These are phyloP conservation scores for Peziza echinospora DNA, from an alignment of 495 filamentous ascomycete genomes.

Conservation along the genomic window DNA sequence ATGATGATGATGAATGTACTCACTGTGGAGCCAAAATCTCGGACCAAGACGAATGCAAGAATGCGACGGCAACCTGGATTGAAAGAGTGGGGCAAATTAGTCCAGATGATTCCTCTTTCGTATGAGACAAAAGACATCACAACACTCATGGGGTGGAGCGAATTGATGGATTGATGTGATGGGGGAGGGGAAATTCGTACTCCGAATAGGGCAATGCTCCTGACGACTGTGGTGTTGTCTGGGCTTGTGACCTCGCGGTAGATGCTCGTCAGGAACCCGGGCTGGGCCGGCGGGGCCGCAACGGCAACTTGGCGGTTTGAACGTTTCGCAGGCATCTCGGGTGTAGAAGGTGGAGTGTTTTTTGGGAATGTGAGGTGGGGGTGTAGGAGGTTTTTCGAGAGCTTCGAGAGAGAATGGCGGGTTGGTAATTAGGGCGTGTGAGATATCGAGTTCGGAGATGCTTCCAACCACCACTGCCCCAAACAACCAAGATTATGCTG, in stretches of 20 bases:
- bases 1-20: constrained; percentile 17
- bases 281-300: constrained; percentile 16
- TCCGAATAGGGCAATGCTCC: constrained; percentile 48
- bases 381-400: neutral
- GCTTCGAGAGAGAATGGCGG: neutral
- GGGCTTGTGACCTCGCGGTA: constrained; percentile 45
- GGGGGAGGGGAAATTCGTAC: constrained; percentile 28
- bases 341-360: neutral
- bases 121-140: neutral
- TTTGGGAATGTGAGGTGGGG: neutral
- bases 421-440: no score
- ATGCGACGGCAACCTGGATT: constrained; percentile 44
- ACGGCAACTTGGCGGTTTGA: constrained; percentile 3
- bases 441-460: no score
- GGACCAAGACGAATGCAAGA: constrained; percentile 52
- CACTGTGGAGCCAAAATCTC: constrained; percentile 55
- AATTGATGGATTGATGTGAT: neutral
- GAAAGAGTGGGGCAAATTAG: neutral
- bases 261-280: constrained; percentile 26
- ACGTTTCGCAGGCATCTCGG: constrained; percentile 2
- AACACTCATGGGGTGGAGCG: neutral
- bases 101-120: neutral
- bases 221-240: constrained; percentile 55
- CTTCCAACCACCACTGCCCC: no score
- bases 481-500: no score